Base-by-base conservation (phyloP, 176 grass and related monocot species). In the Phyllostachys edulis region DNA sequence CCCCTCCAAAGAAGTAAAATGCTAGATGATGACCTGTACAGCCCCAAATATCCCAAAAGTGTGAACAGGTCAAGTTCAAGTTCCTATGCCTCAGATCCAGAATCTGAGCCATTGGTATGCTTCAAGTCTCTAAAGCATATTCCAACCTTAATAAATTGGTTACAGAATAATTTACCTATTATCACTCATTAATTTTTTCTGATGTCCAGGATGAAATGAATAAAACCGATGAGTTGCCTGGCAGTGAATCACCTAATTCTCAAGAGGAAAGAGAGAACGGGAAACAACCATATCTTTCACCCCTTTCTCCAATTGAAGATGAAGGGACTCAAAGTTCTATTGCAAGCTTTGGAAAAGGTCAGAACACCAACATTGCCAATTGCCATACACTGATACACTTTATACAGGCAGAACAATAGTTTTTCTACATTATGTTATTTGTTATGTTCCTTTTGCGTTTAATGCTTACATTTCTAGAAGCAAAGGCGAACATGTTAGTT, bases 101-200 rank as follows among this genome's bases (percentile, higher is more conserved):
- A 91, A 69, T 83, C 72, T 26, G 83, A 88, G 84, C 74, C 89
- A 82, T 80, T 65, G 74, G 95, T 94, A 97, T 72, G 79, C 64
- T 89, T 85, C 57, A 66, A 88, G 15, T 88, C 73, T 69, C 57
- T 87, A 40, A 62, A 63, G 15, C 60, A 69, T 79, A 59, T 37
- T 62, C 23, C 67, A 74, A 77, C 51, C 63, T 52, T 60, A 86
- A 13, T 63, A 85, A 81, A 50, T 85, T 63, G 64, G 8, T 79
- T 83, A 13, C 71, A 69, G 18, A 78, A 17, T n/a, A 57, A 78
- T 74, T 77, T 44, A 68, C 65, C 37, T 41, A 2, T 34, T 59
- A 69, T 69, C 34, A 71, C 50, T 87, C 23, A 75, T 73, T 55
- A 67, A 24, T 76, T 20, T 78, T 16, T 68, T 71, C 29, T 85